phyloP scores from a whole-genome alignment of 108 stramenopile species.

The Nannochloropsis oceanica region DNA sequence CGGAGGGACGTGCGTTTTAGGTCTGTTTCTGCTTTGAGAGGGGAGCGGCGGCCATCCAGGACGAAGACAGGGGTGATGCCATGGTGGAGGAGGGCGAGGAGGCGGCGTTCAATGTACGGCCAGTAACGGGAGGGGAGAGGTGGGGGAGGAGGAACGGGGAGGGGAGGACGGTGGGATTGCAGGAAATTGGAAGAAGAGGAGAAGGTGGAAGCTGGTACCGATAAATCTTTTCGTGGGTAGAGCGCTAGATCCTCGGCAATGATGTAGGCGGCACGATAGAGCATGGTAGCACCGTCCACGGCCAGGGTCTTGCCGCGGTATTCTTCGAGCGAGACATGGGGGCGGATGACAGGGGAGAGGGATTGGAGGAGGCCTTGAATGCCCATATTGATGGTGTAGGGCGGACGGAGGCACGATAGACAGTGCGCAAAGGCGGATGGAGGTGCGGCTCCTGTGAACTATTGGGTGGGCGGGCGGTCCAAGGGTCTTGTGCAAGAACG shows the following conservation, averaged over 20 bases:
- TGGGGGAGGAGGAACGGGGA: not conserved
- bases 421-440: too few species aligned
- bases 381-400: not conserved
- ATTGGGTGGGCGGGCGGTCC: not conserved
- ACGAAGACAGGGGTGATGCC: slow-evolving; percentile 28
- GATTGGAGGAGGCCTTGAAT: slow-evolving; percentile 1
- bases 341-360: not conserved
- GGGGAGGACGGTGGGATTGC: not conserved
- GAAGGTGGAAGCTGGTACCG: not conserved
- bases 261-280: slow-evolving; percentile 29
- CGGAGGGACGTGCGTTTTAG: slow-evolving; percentile 5
- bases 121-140: not conserved
- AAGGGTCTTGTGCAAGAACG: not conserved
- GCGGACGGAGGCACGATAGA: not conserved
- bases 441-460: too few species aligned
- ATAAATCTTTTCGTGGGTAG: not conserved
- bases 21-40: slow-evolving; percentile 27
- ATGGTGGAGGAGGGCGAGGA: slow-evolving; percentile 22
- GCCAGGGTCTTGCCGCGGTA: slow-evolving; percentile 31
- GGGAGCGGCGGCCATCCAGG: slow-evolving; percentile 27
- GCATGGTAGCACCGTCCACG: slow-evolving; percentile 28
- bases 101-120: not conserved
- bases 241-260: slow-evolving; percentile 19
- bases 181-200: not conserved
- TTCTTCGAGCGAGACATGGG: slow-evolving; percentile 3